Evolutionary conservation across 2,329 filamentous ascomycete species (phyloP).

Genomic region (Fusarium albosuccineum): DNA sequence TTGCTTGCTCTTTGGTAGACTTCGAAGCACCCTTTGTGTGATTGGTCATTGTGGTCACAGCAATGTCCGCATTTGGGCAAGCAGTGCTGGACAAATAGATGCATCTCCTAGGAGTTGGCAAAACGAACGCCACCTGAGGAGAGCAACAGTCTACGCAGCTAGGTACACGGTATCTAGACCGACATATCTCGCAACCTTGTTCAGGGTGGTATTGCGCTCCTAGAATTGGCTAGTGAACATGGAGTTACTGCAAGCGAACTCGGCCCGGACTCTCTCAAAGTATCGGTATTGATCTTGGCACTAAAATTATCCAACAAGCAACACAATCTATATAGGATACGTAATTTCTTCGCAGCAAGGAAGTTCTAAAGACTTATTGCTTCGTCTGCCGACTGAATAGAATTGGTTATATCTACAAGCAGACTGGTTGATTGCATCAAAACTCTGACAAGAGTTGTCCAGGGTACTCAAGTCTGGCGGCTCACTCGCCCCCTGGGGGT

Average conservation of each 20-base stretch:
- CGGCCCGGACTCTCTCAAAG: conserved; percentile 62
- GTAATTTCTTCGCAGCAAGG: conserved; percentile 58
- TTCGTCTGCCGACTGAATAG: conserved; percentile 64
- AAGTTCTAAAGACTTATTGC: conserved; percentile 66
- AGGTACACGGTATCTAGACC: conserved; percentile 72
- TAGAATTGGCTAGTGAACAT: conserved; percentile 69
- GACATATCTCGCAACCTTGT: conserved; percentile 68
- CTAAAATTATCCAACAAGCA: conserved; percentile 68
- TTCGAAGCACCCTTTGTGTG: neutral
- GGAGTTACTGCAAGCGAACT: conserved; percentile 69
- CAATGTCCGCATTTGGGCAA: conserved; percentile 46
- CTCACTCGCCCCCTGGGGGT: conserved; percentile 75
- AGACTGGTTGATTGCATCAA: conserved; percentile 72
- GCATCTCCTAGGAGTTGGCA: neutral
- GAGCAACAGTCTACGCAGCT: conserved; percentile 67
- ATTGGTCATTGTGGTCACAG: neutral
- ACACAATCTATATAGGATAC: conserved; percentile 60
- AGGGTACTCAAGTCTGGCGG: conserved; percentile 67
- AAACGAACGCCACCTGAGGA: conserved; percentile 52
- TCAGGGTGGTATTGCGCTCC: conserved; percentile 65
- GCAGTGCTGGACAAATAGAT: conserved; percentile 10
- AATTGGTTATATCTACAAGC: conserved; percentile 68
- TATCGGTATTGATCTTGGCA: conserved; percentile 70
- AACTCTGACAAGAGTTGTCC: conserved; percentile 66
- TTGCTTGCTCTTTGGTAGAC: neutral